phyloP scores from a whole-genome alignment of 805 yeast genomes.

The Scheffersomyces spartinae region DNA sequence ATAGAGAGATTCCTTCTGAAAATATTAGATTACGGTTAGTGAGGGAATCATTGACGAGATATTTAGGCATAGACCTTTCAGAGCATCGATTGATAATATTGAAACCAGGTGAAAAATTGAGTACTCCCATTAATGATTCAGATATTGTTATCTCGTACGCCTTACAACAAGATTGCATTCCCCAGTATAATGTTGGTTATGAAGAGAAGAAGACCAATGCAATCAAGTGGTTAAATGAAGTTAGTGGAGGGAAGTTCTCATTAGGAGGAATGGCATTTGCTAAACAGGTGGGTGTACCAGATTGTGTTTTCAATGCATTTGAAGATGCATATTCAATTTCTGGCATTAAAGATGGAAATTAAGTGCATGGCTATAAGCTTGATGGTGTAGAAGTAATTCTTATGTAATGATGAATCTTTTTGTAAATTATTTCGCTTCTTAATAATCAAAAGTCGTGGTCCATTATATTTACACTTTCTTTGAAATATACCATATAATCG shows the following conservation, averaged over 20 bases:
- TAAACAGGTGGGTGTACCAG: constrained; percentile 82
- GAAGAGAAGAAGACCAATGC: constrained; percentile 27
- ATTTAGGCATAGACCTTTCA: no score
- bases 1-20: no score
- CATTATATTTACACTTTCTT: no score
- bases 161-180: constrained; percentile 46
- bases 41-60: no score
- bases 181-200: constrained; percentile 71
- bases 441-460: no score
- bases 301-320: constrained; percentile 58
- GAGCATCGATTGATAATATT: constrained; percentile 7
- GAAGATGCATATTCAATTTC: constrained; percentile 32
- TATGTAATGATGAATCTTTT: no score
- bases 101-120: constrained; percentile 13
- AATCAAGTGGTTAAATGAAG: constrained; percentile 15
- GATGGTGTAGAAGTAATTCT: no score
- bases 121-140: no score
- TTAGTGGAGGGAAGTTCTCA: constrained; percentile 32
- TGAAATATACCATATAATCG: no score
- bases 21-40: no score
- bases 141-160: constrained; percentile 19
- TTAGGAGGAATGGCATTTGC: constrained; percentile 74
- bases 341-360: background rate
- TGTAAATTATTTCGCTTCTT: no score
- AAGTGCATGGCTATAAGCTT: no score